phyloP scores from a whole-genome alignment of 192 early-diverging fungal species.

The Coemansia sp. region DNA sequence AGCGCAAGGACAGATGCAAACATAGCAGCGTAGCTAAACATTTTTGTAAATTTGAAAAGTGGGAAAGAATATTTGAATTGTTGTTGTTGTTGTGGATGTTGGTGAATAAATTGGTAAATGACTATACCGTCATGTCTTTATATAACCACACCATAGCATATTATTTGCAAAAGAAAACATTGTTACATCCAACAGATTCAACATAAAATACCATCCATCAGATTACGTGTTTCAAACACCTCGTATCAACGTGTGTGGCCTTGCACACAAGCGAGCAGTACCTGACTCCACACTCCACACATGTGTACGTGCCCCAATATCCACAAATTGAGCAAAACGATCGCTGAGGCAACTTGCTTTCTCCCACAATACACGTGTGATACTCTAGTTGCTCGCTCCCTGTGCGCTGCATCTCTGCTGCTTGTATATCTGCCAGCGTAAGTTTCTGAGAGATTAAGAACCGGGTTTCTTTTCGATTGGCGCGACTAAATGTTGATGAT shows the following conservation, averaged over 20 bases:
- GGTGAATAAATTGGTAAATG: not conserved
- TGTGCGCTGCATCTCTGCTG: slow-evolving; percentile 7
- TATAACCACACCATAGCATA: not conserved
- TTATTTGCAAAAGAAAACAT: not conserved
- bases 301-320: slow-evolving; percentile 61
- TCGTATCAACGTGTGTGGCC: slow-evolving; percentile 61
- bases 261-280: slow-evolving; percentile 64
- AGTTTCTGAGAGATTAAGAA: slow-evolving; percentile 16
- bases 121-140: not conserved
- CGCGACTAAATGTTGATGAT: not conserved
- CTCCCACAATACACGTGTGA: slow-evolving; percentile 9
- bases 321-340: slow-evolving; percentile 70
- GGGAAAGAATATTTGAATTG: no score
- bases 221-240: slow-evolving; percentile 52
- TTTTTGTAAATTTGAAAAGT: not conserved
- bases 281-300: slow-evolving; percentile 64
- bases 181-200: not conserved
- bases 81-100: not conserved
- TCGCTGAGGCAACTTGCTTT: slow-evolving; percentile 33
- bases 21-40: not conserved
- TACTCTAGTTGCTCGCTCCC: not conserved
- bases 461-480: slow-evolving; percentile 35
- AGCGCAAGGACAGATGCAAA: not conserved
- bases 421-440: slow-evolving; percentile 30
- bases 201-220: slow-evolving; percentile 2